These are phyloP conservation scores for Aspergillus saccharolyticus DNA, from an alignment of 495 filamentous ascomycete species.

Conservation along the genomic window DNA sequence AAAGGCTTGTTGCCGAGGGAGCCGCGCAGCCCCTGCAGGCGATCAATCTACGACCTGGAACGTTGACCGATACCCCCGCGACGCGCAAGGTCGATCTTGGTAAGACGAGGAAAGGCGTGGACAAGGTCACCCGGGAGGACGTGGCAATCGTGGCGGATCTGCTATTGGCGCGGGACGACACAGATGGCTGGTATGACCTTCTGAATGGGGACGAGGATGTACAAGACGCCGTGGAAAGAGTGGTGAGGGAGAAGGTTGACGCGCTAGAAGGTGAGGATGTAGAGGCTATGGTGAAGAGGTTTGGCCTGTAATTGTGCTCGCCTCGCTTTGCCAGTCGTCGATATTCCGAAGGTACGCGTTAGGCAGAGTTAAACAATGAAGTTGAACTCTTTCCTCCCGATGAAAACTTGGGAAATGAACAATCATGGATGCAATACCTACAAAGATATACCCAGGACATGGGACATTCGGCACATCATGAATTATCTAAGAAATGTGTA, in stretches of 20 bases:
- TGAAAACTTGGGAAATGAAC: no score
- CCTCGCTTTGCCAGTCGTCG: background rate
- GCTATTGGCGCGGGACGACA: constrained; percentile 57
- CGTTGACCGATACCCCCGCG: constrained; percentile 53
- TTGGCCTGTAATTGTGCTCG: constrained; percentile 19
- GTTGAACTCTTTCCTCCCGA: no score
- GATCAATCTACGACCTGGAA: constrained; percentile 65
- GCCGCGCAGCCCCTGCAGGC: constrained; percentile 46
- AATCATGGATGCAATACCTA: no score
- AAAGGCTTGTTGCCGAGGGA: constrained; percentile 36
- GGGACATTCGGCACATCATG: background rate
- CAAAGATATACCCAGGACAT: no score
- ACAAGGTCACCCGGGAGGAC: constrained; percentile 57
- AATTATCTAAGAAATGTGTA: background rate
- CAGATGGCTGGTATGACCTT: constrained; percentile 58
- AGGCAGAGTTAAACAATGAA: no score
- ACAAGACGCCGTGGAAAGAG: constrained; percentile 59
- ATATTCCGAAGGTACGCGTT: no score
- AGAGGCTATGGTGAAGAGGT: constrained; percentile 42
- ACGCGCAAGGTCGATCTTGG: constrained; percentile 62
- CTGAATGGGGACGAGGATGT: constrained; percentile 54
- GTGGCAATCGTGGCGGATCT: constrained; percentile 64
- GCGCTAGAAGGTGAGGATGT: constrained; percentile 62
- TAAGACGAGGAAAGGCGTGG: constrained; percentile 46
- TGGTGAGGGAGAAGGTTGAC: constrained; percentile 58